A percentile compares a stretch with the other conserved stretches of the same genome.
Evolutionary conservation across 306 rosid species (phyloP).

Genomic region (Potentilla sterilis): DNA sequence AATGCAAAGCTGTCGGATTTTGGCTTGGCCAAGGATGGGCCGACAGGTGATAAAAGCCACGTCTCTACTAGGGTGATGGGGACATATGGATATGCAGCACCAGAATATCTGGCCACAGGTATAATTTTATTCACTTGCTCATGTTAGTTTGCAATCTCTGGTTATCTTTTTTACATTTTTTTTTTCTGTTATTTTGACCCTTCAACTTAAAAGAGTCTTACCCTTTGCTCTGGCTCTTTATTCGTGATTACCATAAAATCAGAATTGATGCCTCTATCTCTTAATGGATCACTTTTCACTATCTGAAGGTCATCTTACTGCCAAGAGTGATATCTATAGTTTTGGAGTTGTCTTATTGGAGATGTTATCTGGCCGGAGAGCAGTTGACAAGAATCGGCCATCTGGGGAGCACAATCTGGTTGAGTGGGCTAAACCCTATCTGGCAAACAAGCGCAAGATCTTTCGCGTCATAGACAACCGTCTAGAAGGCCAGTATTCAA

Average conservation of each 20-base stretch:
- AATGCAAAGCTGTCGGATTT: slow-evolving; percentile 54
- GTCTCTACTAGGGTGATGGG: slow-evolving; percentile 58
- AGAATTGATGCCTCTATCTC: slow-evolving; percentile 5
- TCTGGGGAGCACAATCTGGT: slow-evolving; percentile 47
- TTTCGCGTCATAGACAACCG: slow-evolving; percentile 46
- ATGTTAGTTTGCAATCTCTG: background rate
- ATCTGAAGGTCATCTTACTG: slow-evolving; percentile 45
- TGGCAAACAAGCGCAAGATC: slow-evolving; percentile 44
- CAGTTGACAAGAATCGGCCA: slow-evolving; percentile 52
- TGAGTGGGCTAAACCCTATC: slow-evolving; percentile 47
- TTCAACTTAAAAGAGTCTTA: slow-evolving; percentile 1
- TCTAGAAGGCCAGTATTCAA: slow-evolving; percentile 42
- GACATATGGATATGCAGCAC: slow-evolving; percentile 57
- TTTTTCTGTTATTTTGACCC: background rate
- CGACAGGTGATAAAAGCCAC: slow-evolving; percentile 52
- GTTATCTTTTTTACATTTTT: background rate
- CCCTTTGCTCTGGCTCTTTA: slow-evolving; percentile 2
- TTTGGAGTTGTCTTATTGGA: slow-evolving; percentile 52
- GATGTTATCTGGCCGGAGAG: slow-evolving; percentile 49
- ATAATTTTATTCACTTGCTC: background rate
- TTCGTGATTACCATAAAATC: background rate
- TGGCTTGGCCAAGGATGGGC: slow-evolving; percentile 59
- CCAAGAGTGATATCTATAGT: slow-evolving; percentile 49
- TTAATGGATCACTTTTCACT: slow-evolving; percentile 11
- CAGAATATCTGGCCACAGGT: slow-evolving; percentile 58